Base-by-base conservation (phyloP, 1,284 basidiomycete genomes). In the Sanghuangporus baumii region DNA sequence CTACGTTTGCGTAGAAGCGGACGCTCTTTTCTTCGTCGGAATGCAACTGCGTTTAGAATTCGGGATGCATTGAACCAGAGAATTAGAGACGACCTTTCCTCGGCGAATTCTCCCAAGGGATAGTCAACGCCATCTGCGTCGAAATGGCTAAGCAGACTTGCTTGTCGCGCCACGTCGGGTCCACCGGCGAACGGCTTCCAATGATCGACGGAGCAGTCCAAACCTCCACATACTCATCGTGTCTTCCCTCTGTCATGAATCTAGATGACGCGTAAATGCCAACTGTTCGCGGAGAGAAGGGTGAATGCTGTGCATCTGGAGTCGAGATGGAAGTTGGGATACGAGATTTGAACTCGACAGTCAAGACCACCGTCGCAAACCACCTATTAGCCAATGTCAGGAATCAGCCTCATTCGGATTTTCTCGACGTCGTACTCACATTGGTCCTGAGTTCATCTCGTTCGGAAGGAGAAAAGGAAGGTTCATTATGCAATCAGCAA, bases 161-260 rank as follows among this genome's bases (percentile, higher is more conserved):
- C 55, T 79, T 71, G 55, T 85, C 82, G 64, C 82, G 76, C 87
- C 86, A 88, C 14, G 31, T 34, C 1, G 12, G 11, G 37, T 61
- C 63, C 26, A 38, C n/a, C 46, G 1, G 4, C 14, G 34, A 7
- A 16, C 77, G 78, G 2, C 74, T 69, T 40, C 75, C 70, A 43
- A 85, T 74, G 60, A 80, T 75, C 36, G 74, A 74, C 0, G 86
- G 86, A 5, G 86, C 83, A 11, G 84, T 82, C 86, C 86, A 88
- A 8, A 87, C 72, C 66, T 87, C 86, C 1, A 81, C 77, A 65
- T 80, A 80, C 1, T 72, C 68, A 60, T 87, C 83, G 66, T 88
- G 85, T 57, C 84, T 74, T 8, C 78, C 78, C 61, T 81, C 76
- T 0, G 82, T 81, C 60, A 82, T 66, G 67, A 84, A 86, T 11